Evolutionary conservation across 345 rosid genomes (phyloP), one percentile per base, ranked within the genome.

Genomic region (Euclidium syriacum): DNA sequence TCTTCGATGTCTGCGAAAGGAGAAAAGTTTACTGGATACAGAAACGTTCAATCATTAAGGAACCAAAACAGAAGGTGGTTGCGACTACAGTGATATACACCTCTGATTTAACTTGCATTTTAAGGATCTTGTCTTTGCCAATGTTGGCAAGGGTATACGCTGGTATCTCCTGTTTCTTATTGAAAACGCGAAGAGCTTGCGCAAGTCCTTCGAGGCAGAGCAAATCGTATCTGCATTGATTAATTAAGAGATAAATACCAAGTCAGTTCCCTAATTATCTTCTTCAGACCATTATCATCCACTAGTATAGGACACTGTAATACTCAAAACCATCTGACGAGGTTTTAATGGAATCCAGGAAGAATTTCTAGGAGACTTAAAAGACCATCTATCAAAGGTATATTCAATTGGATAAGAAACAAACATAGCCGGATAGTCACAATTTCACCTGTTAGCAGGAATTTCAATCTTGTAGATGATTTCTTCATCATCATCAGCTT

Each of bases 141-240:
- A 87, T 68, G 11, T 70, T 49, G 24, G 84, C 48, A 54, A 88
- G 69, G 6, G 23, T 62, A 48, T 81, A 86, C 0, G 36, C 67
- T 2, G 99, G 99, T 12, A 75, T 70, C 68, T 75, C 72, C 47
- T 90, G 83, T 71, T 81, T 75, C 67, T 77, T 48, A 55, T 73
- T 85, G 79, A 94, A 94, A 73, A 90, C 39, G 4, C 92, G 86
- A 29, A 94, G 97, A 64, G 99, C 85, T 81, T 75, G 92, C n/a
- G 97, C 96, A 74, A 94, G 78, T 44, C 99, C 99, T 80, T 90
- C 97, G 6, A 87, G 90, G 77, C 96, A 94, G 33, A 94, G 96
- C 70, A 94, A 79, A 81, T 94, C 99, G 9, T 87, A 87, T 74
- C 99, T 94, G 79, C 64, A 23, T 39, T 55, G 4, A 17, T 43